Conservation (phyloP, 177 flowering plant species). For the Vitis hybrid region DNA sequence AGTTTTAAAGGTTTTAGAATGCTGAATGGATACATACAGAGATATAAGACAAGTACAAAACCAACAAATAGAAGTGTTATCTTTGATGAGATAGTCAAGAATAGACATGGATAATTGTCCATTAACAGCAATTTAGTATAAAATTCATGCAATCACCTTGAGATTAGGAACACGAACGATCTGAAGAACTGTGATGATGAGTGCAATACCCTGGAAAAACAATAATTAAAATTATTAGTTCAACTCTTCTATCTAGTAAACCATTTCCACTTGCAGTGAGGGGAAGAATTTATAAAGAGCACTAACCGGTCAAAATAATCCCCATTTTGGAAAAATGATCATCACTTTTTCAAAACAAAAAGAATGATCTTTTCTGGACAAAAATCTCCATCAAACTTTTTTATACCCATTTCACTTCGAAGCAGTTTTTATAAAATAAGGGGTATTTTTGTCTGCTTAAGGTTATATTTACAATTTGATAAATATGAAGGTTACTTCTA, state of each 20-base stretch:
- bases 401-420: no score
- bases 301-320: background rate
- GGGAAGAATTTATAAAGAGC: no score
- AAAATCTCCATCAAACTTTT: no score
- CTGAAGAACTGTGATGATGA: conserved; percentile 74
- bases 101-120: no score
- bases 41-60: no score
- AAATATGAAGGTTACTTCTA: background rate
- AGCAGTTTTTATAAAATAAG: background rate
- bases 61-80: no score
- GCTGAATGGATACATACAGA: fast-evolving
- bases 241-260: no score
- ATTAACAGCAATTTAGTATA: no score
- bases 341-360: background rate
- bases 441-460: background rate
- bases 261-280: no score
- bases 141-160: conserved; percentile 42
- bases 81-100: no score
- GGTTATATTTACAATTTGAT: background rate
- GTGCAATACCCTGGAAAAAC: conserved; percentile 58
- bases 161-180: conserved; percentile 72
- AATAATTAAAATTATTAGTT: background rate
- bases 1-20: no score
- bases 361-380: no score
- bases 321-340: background rate